Percentiles rank a stretch among this genome's conserved stretches.
Conservation (phyloP, 2,329 filamentous ascomycete species). For the Pseudogymnoascus sp. region DNA sequence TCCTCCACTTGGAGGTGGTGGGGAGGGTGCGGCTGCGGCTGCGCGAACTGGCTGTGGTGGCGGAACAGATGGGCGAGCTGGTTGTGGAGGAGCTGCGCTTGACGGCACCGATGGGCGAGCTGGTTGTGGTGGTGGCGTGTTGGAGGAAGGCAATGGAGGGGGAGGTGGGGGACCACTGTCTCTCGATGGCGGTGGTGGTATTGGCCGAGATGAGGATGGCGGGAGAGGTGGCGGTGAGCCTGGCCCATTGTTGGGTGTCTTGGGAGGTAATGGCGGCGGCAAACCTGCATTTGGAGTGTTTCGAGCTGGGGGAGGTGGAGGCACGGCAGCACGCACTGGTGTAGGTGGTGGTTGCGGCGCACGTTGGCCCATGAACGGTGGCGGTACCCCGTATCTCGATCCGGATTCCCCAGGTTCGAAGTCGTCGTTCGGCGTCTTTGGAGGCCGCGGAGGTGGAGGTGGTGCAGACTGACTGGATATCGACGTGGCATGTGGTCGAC, state of each 20-base stretch:
- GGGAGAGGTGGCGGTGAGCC: constrained; percentile 44
- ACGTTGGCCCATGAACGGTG: constrained; percentile 62
- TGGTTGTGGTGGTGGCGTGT: constrained; percentile 22
- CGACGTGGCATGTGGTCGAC: constrained; percentile 41
- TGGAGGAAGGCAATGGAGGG: constrained; percentile 20
- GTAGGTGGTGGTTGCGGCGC: constrained; percentile 63
- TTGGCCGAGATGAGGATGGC: constrained; percentile 42
- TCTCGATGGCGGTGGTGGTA: constrained; percentile 42
- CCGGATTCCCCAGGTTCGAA: constrained; percentile 37
- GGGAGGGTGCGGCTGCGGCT: constrained; percentile 28
- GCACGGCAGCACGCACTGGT: constrained; percentile 60
- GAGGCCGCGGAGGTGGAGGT: constrained; percentile 58
- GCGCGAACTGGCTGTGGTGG: constrained; percentile 30
- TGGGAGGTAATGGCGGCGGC: constrained; percentile 36
- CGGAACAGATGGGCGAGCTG: constrained; percentile 28
- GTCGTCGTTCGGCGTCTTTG: constrained; percentile 64
- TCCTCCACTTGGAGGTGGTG: constrained; percentile 31
- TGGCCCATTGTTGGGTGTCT: constrained; percentile 36
- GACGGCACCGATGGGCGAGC: constrained; percentile 32
- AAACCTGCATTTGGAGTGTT: constrained; percentile 32
- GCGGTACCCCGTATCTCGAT: constrained; percentile 66
- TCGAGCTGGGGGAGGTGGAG: constrained; percentile 57
- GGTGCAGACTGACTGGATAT: constrained; percentile 45
- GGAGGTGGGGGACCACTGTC: constrained; percentile 24
- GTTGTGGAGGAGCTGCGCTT: constrained; percentile 24